These are phyloP conservation scores for Chaetomium cochliodes DNA, from an alignment of 495 filamentous ascomycete species.

Conservation along the genomic window DNA sequence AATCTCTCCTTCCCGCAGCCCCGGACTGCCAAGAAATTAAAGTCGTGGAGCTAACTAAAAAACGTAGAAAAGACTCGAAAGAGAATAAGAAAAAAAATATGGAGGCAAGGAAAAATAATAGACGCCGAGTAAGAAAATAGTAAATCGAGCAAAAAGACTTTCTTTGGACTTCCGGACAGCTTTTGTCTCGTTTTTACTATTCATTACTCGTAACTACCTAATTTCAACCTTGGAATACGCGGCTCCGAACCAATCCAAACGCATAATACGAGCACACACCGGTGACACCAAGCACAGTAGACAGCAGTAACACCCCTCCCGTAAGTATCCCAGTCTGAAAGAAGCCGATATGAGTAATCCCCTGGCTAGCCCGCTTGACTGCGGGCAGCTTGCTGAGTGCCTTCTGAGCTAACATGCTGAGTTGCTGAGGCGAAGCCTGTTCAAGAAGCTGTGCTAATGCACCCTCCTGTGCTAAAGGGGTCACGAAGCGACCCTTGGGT, in stretches of 20 bases:
- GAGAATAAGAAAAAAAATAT: too few relatives aligned
- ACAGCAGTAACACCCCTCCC: conserved; percentile 4
- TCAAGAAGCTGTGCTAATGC: background rate
- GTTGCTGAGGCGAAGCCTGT: background rate
- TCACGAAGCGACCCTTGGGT: conserved; percentile 43
- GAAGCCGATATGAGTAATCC: background rate
- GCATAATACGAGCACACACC: conserved; percentile 8
- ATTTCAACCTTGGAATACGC: background rate
- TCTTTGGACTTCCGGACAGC: too few relatives aligned
- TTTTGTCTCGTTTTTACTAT: too few relatives aligned
- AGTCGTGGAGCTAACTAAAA: too few relatives aligned
- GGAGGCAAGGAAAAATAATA: too few relatives aligned
- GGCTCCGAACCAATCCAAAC: background rate
- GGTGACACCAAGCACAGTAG: background rate
- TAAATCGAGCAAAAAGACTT: too few relatives aligned
- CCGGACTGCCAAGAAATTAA: too few relatives aligned
- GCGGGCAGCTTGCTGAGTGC: background rate
- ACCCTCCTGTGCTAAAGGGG: background rate
- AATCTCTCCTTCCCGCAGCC: too few relatives aligned
- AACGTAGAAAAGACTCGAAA: too few relatives aligned
- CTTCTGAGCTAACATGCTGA: background rate
- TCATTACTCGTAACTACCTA: background rate
- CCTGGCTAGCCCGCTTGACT: background rate
- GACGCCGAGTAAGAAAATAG: too few relatives aligned
- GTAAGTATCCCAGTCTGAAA: conserved; percentile 6